phyloP scores from a whole-genome alignment of 1,284 basidiomycete genomes.

The Irpex sp. region DNA sequence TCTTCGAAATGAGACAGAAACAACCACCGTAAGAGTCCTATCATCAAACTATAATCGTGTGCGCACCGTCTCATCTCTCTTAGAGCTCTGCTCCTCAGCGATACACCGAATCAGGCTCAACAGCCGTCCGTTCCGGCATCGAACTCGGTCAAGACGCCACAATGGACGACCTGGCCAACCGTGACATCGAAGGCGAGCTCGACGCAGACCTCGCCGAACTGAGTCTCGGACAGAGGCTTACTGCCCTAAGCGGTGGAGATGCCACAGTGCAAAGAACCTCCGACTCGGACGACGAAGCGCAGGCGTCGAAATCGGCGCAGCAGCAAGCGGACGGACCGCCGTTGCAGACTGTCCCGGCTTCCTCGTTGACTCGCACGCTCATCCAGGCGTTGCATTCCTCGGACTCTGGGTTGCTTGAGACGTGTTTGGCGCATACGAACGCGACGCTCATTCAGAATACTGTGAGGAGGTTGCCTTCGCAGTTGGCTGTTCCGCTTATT shows the following conservation, averaged over 20 bases:
- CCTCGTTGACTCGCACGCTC: constrained; percentile 90
- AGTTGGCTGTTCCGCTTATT: constrained; percentile 85
- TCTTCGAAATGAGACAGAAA: constrained; percentile 21
- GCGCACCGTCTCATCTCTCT: background rate
- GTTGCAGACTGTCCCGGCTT: constrained; percentile 64
- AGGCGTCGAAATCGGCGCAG: constrained; percentile 25
- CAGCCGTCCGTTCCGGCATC: constrained; percentile 61
- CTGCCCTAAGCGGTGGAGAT: constrained; percentile 47
- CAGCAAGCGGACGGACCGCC: constrained; percentile 30
- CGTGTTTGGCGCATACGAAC: constrained; percentile 87
- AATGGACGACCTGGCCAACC: constrained; percentile 48
- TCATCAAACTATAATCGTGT: background rate
- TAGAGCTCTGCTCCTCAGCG: constrained; percentile 49
- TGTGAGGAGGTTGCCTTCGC: constrained; percentile 85
- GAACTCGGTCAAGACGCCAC: constrained; percentile 59
- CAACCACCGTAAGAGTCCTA: constrained; percentile 11
- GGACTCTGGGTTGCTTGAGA: constrained; percentile 85
- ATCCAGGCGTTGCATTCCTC: constrained; percentile 97
- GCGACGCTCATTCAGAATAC: constrained; percentile 83
- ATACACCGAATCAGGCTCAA: constrained; percentile 59
- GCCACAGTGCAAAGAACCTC: constrained; percentile 25
- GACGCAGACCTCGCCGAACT: constrained; percentile 87
- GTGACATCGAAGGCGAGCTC: constrained; percentile 62
- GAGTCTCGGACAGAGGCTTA: constrained; percentile 84
- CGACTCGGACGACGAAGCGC: constrained; percentile 41